A percentile compares a stretch with the other conserved stretches of the same genome.
These are phyloP conservation scores for Zygnema cylindricum DNA, from an alignment of 139 green algal species.

Conservation along the genomic window DNA sequence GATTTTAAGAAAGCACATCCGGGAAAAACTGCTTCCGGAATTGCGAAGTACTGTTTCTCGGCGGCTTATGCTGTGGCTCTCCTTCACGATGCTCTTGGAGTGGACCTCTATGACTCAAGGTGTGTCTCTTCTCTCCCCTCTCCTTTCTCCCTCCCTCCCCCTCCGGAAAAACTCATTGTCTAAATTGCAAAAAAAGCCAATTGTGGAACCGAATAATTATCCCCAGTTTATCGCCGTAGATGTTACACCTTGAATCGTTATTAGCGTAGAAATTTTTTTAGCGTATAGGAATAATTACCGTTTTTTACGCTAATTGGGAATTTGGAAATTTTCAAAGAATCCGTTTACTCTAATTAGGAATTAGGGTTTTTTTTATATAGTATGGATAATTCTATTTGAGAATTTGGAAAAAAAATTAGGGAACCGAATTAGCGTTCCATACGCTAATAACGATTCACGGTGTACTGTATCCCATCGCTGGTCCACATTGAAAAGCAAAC, in stretches of 20 bases:
- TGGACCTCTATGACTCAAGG: conserved; percentile 31
- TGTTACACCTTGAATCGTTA: neutral
- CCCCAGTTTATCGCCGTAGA: neutral
- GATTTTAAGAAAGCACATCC: neutral
- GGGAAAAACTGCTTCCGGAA: conserved; percentile 9
- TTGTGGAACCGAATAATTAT: neutral
- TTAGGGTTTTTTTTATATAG: no score
- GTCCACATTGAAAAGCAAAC: neutral
- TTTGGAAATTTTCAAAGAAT: no score
- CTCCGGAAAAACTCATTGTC: neutral
- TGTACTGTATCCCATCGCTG: no score
- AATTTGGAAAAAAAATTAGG: no score
- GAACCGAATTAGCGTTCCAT: no score
- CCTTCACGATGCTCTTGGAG: conserved; percentile 50
- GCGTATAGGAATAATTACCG: neutral
- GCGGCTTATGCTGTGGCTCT: conserved; percentile 55
- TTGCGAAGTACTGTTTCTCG: conserved; percentile 61
- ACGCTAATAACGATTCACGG: no score
- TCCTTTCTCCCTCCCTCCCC: neutral
- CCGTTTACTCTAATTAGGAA: no score
- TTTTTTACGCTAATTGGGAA: neutral
- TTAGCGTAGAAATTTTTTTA: neutral
- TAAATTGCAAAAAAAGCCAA: neutral
- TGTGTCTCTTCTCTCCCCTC: neutral
- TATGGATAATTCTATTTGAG: no score